A percentile compares a stretch with the other conserved stretches of the same genome.
phyloP scores from a whole-genome alignment of 306 rosid species.

The Bauhinia variegata region DNA sequence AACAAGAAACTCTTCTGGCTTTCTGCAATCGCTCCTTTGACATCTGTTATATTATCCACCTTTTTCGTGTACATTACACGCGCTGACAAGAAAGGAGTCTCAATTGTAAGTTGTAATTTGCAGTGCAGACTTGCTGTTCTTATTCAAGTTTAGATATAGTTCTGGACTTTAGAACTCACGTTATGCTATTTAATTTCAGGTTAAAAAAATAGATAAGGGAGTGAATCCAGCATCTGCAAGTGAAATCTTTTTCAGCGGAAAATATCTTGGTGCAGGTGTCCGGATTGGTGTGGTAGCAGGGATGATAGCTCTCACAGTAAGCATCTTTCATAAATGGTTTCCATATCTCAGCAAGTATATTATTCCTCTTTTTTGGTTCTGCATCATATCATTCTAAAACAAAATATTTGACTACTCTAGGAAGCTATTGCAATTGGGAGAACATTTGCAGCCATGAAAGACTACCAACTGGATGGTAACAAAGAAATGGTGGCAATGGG shows the following conservation, averaged over 20 bases:
- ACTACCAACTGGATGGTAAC: slow-evolving; percentile 81
- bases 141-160: background rate
- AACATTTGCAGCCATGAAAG: slow-evolving; percentile 84
- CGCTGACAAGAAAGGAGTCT: slow-evolving; percentile 73
- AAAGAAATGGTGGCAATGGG: slow-evolving; percentile 96
- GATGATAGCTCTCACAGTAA: slow-evolving; percentile 78
- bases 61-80: slow-evolving; percentile 66
- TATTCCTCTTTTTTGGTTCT: background rate
- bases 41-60: slow-evolving; percentile 71
- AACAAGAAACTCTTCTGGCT: slow-evolving; percentile 78
- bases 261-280: slow-evolving; percentile 54
- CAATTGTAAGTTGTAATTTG: slow-evolving; percentile 56
- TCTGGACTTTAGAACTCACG: slow-evolving; percentile 13
- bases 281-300: slow-evolving; percentile 70
- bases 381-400: background rate
- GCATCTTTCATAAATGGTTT: slow-evolving; percentile 11
- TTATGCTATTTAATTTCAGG: slow-evolving; percentile 56
- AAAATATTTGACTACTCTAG: slow-evolving; percentile 35
- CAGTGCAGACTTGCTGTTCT: background rate
- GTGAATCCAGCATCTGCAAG: slow-evolving; percentile 66
- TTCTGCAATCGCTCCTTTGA: slow-evolving; percentile 81
- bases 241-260: slow-evolving; percentile 67
- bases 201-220: slow-evolving; percentile 54
- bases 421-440: slow-evolving; percentile 95
- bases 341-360: background rate